These are phyloP conservation scores for Stephanocyclus meneghinianus DNA, from an alignment of 352 stramenopile genomes.

Conservation along the genomic window DNA sequence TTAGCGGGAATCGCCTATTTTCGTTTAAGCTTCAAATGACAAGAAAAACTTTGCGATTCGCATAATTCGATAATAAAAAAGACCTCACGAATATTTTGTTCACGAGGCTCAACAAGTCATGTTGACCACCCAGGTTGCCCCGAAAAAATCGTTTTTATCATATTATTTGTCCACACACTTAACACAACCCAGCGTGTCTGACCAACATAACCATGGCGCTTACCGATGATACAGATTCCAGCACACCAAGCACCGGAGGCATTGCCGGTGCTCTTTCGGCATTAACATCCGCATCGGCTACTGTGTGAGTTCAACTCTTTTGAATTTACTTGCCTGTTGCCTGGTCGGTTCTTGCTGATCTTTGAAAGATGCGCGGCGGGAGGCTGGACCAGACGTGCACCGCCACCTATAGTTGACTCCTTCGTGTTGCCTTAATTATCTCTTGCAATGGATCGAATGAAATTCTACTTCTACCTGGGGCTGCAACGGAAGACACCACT, in stretches of 20 bases:
- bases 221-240: constrained; percentile 14
- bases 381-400: not conserved
- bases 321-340: too few species aligned
- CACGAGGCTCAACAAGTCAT: too few species aligned
- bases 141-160: too few species aligned
- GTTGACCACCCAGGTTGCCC: too few species aligned
- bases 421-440: too few species aligned
- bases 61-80: too few species aligned
- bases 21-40: too few species aligned
- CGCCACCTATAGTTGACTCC: not conserved
- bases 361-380: not conserved
- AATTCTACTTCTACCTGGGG: not conserved
- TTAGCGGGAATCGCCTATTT: too few species aligned
- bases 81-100: too few species aligned
- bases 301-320: constrained; percentile 20
- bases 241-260: not conserved
- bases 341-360: not conserved
- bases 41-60: too few species aligned
- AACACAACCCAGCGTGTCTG: too few species aligned
- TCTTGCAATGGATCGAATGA: not conserved
- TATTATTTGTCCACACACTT: too few species aligned
- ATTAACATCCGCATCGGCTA: constrained; percentile 30
- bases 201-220: constrained; percentile 12
- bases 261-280: constrained; percentile 38
- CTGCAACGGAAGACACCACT: not conserved